Conservation (phyloP, 129 eudicot species). For the sunflower (Helianthus annuus) region HanXRQr2.0-SUNRISE NC_035443.2:124823725-124824224, state of each 20-base stretch:
- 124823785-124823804: neutral
- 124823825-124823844: too few relatives aligned
- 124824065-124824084: slow-evolving; percentile 21
- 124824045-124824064: neutral
- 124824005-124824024: slow-evolving; percentile 11
- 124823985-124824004: neutral
- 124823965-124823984: too few relatives aligned
- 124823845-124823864: too few relatives aligned
- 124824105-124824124: slow-evolving; percentile 23
- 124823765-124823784: neutral
- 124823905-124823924: neutral
- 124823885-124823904: neutral
- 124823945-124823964: neutral
- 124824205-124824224: too few relatives aligned
- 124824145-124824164: neutral
- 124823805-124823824: too few relatives aligned
- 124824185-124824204: too few relatives aligned
- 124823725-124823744: neutral
- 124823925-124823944: neutral
- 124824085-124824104: slow-evolving; percentile 12
- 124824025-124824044: slow-evolving; percentile 7
- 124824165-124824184: too few relatives aligned
- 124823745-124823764: neutral
- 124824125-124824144: slow-evolving; percentile 12
- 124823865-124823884: too few relatives aligned